A percentile compares a stretch with the other conserved stretches of the same genome.
Conservation (phyloP, 2,329 filamentous ascomycete genomes). For the Alternaria rosae region DNA sequence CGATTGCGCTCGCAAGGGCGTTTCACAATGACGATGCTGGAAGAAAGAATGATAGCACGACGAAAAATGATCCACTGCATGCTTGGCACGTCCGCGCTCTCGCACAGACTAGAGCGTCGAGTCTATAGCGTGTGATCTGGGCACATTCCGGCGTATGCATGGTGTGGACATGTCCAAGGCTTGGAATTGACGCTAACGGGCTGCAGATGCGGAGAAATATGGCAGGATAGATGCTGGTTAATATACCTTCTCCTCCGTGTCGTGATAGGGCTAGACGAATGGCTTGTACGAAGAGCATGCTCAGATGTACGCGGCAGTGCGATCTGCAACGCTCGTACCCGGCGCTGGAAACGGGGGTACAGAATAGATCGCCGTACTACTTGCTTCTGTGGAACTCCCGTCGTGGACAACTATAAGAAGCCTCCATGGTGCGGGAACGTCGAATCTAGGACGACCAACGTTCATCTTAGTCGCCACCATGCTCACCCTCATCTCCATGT, state of each 20-base stretch:
- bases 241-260: conserved; percentile 9
- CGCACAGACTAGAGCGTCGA: not conserved
- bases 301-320: not conserved
- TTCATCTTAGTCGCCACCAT: conserved; percentile 6
- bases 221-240: conserved; percentile 58
- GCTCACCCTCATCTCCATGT: conserved; percentile 3
- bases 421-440: not conserved
- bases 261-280: conserved; percentile 5
- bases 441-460: not conserved
- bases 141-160: not conserved
- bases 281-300: not conserved
- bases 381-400: not conserved
- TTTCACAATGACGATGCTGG: not conserved
- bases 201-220: conserved; percentile 2
- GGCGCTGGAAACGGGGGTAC: conserved; percentile 1
- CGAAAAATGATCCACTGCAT: not conserved
- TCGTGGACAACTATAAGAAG: conserved; percentile 5
- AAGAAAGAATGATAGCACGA: not conserved
- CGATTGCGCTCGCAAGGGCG: not conserved
- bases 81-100: not conserved
- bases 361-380: conserved; percentile 9
- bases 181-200: not conserved
- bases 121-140: not conserved
- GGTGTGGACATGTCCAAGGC: not conserved
- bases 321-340: not conserved